Evolutionary conservation across 129 eudicot genomes (phyloP).

Genomic region (Ambrosia trifida): DNA sequence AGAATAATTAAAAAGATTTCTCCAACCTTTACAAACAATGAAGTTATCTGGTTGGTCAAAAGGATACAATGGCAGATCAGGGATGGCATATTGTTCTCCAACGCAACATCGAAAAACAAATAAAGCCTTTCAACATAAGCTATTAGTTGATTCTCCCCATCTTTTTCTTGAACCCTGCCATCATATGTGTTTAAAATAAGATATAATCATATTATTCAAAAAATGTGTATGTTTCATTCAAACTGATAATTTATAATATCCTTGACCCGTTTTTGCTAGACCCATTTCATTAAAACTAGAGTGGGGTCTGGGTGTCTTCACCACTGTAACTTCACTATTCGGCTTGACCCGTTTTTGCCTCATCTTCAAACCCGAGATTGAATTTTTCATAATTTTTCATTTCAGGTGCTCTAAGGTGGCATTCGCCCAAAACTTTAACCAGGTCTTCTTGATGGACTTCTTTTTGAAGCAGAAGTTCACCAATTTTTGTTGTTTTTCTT

Average conservation of each 20-base stretch:
- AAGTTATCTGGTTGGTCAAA: conserved; percentile 8
- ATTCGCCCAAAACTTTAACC: conserved; percentile 73
- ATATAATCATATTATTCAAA: too few species aligned
- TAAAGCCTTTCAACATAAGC: conserved; percentile 79
- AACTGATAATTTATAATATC: too few species aligned
- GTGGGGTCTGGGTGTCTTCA: conserved; percentile 45
- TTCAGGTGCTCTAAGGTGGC: conserved; percentile 71
- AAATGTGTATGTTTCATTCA: too few species aligned
- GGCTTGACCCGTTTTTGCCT: conserved; percentile 25
- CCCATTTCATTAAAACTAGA: too few species aligned
- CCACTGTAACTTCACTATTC: conserved; percentile 23
- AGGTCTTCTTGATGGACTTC: conserved; percentile 94
- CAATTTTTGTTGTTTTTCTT: conserved; percentile 79
- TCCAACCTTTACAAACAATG: not conserved
- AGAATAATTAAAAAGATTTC: not conserved
- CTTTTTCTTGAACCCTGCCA: conserved; percentile 75
- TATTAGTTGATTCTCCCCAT: conserved; percentile 48
- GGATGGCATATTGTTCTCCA: conserved; percentile 81
- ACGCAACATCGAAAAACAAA: conserved; percentile 76
- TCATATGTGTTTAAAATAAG: conserved; percentile 79
- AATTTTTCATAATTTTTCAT: conserved; percentile 76
- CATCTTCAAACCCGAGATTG: conserved; percentile 73
- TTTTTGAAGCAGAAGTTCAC: conserved; percentile 75
- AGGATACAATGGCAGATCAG: conserved; percentile 96
- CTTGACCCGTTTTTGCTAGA: too few species aligned